phyloP scores from a whole-genome alignment of 164 flowering plant species.

The Amborella trichopoda region DNA sequence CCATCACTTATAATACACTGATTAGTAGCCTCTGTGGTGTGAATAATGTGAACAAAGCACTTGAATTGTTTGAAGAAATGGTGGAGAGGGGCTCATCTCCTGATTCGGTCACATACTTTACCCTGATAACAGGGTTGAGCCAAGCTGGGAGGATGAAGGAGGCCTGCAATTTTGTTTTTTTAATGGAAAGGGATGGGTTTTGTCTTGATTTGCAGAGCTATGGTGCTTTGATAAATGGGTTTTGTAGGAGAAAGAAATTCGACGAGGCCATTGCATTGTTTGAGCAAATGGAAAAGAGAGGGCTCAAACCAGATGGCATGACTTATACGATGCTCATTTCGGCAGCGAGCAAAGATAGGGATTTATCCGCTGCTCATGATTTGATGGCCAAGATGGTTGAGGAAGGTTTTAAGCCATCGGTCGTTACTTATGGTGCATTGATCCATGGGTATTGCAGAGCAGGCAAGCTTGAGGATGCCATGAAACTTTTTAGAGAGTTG shows the following conservation, averaged over 20 bases:
- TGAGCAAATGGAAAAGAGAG: conserved; percentile 46
- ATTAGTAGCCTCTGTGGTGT: conserved; percentile 51
- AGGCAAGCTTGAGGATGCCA: conserved; percentile 43
- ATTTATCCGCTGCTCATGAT: conserved; percentile 27
- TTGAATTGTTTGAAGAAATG: conserved; percentile 58
- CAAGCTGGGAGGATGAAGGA: conserved; percentile 56
- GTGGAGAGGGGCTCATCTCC: conserved; percentile 19
- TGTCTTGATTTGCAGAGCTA: conserved; percentile 38
- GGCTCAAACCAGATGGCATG: conserved; percentile 37
- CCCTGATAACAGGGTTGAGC: conserved; percentile 55
- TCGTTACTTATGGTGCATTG: conserved; percentile 63
- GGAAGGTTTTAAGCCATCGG: conserved; percentile 41
- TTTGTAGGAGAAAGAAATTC: conserved; percentile 48
- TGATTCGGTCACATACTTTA: conserved; percentile 53
- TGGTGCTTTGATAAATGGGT: conserved; percentile 53
- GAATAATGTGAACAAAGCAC: conserved; percentile 49
- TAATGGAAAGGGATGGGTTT: conserved; percentile 57
- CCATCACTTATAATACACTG: conserved; percentile 41
- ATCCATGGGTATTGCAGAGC: conserved; percentile 51
- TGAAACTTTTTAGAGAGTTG: conserved; percentile 52
- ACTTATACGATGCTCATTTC: conserved; percentile 74
- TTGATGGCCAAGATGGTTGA: conserved; percentile 39
- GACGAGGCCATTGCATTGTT: conserved; percentile 48
- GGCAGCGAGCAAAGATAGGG: conserved; percentile 37
- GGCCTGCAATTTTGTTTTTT: conserved; percentile 27